Base-by-base conservation (phyloP, 2,329 filamentous ascomycete species). In the Diaporthe velutina region DNA sequence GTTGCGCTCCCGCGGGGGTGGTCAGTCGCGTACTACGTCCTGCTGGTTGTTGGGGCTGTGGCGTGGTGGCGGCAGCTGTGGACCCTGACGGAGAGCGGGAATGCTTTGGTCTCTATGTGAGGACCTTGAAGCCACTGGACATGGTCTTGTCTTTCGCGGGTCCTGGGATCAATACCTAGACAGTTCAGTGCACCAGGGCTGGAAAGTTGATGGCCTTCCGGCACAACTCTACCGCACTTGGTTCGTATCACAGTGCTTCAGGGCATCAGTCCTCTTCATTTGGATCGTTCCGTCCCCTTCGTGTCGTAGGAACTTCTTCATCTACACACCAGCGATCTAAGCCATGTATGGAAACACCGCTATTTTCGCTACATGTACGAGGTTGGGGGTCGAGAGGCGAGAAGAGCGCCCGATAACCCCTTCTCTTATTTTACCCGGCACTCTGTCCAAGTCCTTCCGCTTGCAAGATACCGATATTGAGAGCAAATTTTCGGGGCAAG, bases 11-110 rank as follows among this genome's bases (percentile, higher is more conserved):
- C 33, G 22, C 22, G 30, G 64, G 28, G 28, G 38, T 98, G 94
- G 94, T 96, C 94, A 0, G 83, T 93, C 4, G 86, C 90, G 1
- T 98, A 98, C 82, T 98, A 98, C 82, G 74, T 89, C 2, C 83
- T 98, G 58, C 87, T 98, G 2, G 85, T 97, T 1, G 87, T 83
- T 0, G 97, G 97, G 1, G 91, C 93, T 2, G 83, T 91, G 58
- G 86, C 88, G 3, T 99, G 97, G 87, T 95, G 92, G 83, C 88
- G 83, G 78, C 87, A 90, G 68, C 81, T 98, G 66, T 96, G 93
- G 87, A 84, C 88, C 1, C 85, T 97, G 83, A 98, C 96, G 0
- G 88, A 92, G 79, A 93, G 90, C 79, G 79, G 79, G 12, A 86
- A 88, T 78, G 87, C 88, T 15, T 80, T 93, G 75, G 79, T 83